Conservation (phyloP, 257 asterid genomes). For the Petrea volubilis region DNA sequence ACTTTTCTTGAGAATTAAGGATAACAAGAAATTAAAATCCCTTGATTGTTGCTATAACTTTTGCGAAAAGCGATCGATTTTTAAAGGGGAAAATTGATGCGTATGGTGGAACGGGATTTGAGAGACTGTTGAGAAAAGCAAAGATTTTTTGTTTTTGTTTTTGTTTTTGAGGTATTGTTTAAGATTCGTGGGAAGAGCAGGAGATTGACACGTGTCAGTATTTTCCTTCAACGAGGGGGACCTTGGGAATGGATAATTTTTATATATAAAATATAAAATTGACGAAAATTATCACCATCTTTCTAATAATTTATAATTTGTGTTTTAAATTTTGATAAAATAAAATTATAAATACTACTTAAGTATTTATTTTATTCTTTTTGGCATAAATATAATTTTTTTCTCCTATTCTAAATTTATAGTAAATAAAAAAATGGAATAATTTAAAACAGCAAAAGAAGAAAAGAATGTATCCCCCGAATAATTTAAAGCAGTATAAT, state of each 20-base stretch:
- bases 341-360: too few species aligned
- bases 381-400: too few species aligned
- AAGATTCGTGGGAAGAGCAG: conserved; percentile 32
- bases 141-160: conserved; percentile 33
- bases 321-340: too few species aligned
- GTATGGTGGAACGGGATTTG: background rate
- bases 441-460: too few species aligned
- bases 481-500: too few species aligned
- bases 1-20: background rate
- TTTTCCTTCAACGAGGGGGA: background rate
- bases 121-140: conserved; percentile 16
- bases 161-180: conserved; percentile 43
- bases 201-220: conserved; percentile 30
- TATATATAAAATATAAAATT: background rate
- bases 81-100: background rate
- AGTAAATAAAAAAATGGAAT: too few species aligned
- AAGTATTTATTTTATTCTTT: too few species aligned
- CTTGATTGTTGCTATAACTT: background rate
- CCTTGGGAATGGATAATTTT: background rate
- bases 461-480: too few species aligned
- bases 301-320: too few species aligned
- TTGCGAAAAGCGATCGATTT: background rate
- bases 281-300: too few species aligned
- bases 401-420: too few species aligned
- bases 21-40: background rate